A percentile compares a stretch with the other conserved stretches of the same genome.
Conservation (phyloP, 345 rosid genomes). For the Eucalyptus guilfoylei region DNA sequence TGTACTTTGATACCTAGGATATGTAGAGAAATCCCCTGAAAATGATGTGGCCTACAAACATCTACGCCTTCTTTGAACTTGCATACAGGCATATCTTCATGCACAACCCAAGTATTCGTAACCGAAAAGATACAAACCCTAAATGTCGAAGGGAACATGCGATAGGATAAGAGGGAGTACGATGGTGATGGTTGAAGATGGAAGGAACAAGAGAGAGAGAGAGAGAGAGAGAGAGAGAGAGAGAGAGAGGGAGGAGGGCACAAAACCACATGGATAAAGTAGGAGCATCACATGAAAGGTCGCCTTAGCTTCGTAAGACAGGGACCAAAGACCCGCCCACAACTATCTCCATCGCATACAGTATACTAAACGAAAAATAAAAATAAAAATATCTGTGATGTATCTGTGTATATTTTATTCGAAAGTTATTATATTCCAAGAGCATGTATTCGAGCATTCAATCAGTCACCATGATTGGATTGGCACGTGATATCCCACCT, state of each 20-base stretch:
- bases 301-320: constrained; percentile 8
- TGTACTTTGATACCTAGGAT: background rate
- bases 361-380: background rate
- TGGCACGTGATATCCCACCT: constrained; percentile 14
- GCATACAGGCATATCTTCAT: background rate
- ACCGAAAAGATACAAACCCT: background rate
- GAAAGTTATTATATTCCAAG: constrained; percentile 6
- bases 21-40: background rate
- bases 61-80: background rate
- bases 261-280: constrained; percentile 46
- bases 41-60: background rate
- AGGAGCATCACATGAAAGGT: constrained; percentile 26
- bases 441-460: background rate
- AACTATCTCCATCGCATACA: background rate
- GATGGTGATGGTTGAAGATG: constrained; percentile 12
- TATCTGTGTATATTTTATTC: background rate
- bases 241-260: background rate
- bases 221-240: background rate
- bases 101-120: background rate
- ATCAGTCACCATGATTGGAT: background rate
- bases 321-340: constrained; percentile 3
- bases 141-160: background rate
- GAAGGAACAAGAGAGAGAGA: too few relatives aligned
- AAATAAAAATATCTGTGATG: background rate
- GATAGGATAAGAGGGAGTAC: background rate